A percentile compares a stretch with the other conserved stretches of the same genome.
Evolutionary conservation across 805 yeast genomes (phyloP).

Genomic region (Metschnikowia aberdeeniae): DNA sequence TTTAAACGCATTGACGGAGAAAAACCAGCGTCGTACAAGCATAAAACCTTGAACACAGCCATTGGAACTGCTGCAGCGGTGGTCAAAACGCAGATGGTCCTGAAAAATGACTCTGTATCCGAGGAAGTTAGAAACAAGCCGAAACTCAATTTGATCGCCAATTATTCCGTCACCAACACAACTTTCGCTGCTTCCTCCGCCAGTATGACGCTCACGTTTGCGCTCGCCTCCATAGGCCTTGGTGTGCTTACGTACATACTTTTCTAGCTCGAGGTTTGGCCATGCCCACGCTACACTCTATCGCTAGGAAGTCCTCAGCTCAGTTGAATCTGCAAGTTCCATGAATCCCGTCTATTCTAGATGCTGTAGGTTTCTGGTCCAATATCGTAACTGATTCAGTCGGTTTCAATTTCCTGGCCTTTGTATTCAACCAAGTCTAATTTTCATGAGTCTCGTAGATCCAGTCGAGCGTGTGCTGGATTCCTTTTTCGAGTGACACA

Average conservation of each 20-base stretch:
- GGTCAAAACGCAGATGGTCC: constrained; percentile 10
- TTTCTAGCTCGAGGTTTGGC: background rate
- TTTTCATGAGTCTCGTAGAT: constrained; percentile 60
- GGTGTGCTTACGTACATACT: constrained; percentile 7
- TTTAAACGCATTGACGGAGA: constrained; percentile 41
- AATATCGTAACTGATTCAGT: background rate
- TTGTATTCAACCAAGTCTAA: background rate
- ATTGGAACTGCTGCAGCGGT: constrained; percentile 7
- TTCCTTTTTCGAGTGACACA: constrained; percentile 76
- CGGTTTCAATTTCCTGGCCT: background rate
- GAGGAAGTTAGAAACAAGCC: constrained; percentile 6
- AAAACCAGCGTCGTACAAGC: constrained; percentile 11
- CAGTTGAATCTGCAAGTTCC: no score
- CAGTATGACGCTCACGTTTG: constrained; percentile 2
- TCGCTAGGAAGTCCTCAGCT: no score
- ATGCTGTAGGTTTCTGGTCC: background rate
- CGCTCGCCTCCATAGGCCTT: constrained; percentile 3
- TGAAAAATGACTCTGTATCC: background rate
- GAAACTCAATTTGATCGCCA: constrained; percentile 8
- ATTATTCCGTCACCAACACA: background rate
- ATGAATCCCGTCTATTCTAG: background rate
- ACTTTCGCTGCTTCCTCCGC: constrained; percentile 6
- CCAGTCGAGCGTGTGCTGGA: constrained; percentile 77
- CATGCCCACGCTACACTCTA: no score
- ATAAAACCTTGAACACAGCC: constrained; percentile 6